These are phyloP conservation scores for Bruguiera parviflora DNA, from an alignment of 345 rosid genomes.

Conservation along the genomic window DNA sequence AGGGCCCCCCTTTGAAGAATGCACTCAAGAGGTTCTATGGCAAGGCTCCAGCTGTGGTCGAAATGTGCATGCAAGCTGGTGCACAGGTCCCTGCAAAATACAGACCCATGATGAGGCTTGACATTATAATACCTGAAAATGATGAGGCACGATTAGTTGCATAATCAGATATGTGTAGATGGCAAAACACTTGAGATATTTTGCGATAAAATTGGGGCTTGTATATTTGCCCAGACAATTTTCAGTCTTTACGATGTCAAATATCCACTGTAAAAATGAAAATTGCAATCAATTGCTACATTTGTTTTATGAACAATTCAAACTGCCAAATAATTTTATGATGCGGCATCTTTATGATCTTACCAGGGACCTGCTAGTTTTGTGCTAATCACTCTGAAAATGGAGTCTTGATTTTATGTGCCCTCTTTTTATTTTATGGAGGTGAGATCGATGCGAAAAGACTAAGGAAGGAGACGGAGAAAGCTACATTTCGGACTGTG, in stretches of 20 bases:
- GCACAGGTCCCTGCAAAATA: conserved; percentile 56
- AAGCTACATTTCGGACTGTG: too few relatives aligned
- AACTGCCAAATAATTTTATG: too few relatives aligned
- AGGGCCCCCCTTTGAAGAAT: conserved; percentile 55
- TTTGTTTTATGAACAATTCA: background rate
- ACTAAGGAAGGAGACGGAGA: too few relatives aligned
- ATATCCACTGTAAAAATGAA: background rate
- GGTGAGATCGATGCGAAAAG: too few relatives aligned
- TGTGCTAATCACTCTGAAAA: too few relatives aligned
- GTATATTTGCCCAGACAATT: background rate
- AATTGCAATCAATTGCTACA: background rate
- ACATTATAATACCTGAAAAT: conserved; percentile 71
- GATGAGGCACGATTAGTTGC: conserved; percentile 68
- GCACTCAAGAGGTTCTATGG: conserved; percentile 75
- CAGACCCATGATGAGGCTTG: conserved; percentile 95
- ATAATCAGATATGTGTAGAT: conserved; percentile 9
- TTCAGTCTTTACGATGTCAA: background rate
- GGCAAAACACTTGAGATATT: background rate
- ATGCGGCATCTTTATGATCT: too few relatives aligned
- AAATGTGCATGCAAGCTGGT: conserved; percentile 77
- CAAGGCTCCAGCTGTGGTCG: conserved; percentile 77
- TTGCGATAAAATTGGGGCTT: background rate
- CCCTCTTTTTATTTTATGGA: too few relatives aligned
- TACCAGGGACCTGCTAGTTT: too few relatives aligned
- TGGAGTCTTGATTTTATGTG: too few relatives aligned